phyloP scores from a whole-genome alignment of 2,329 filamentous ascomycete species.

The Fusarium foetens region DNA sequence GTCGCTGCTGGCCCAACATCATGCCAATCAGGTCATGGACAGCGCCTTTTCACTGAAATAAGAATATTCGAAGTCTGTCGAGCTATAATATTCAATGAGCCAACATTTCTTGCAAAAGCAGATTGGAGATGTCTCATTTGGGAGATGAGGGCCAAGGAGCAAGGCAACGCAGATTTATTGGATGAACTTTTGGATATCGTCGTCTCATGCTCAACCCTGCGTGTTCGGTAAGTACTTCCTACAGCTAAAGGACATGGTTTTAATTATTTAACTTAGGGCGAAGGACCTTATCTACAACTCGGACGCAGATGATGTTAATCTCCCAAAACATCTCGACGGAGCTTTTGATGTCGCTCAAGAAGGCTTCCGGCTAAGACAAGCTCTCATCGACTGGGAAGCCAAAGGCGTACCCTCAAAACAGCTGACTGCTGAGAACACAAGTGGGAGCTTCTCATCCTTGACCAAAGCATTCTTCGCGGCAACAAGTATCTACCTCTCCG shows the following conservation, averaged over 20 bases:
- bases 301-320: rapidly evolving
- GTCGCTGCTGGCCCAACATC: slow-evolving; percentile 44
- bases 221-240: slow-evolving; percentile 42
- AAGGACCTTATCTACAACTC: background rate
- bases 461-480: slow-evolving; percentile 45
- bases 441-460: slow-evolving; percentile 34
- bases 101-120: slow-evolving; percentile 39
- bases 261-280: background rate
- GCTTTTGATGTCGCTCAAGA: slow-evolving; percentile 25
- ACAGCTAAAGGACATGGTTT: rapidly evolving
- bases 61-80: slow-evolving; percentile 48
- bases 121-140: slow-evolving; percentile 38
- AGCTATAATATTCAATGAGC: slow-evolving; percentile 47
- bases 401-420: rapidly evolving
- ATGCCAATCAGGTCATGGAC: slow-evolving; percentile 38
- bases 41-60: slow-evolving; percentile 46
- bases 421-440: rapidly evolving
- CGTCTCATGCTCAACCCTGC: slow-evolving; percentile 46
- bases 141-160: background rate
- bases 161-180: background rate
- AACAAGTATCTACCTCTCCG: slow-evolving; percentile 52
- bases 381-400: slow-evolving; percentile 27
- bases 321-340: background rate
- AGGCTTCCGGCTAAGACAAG: slow-evolving; percentile 33
- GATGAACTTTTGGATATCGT: slow-evolving; percentile 47